Percentiles rank a stretch among this genome's conserved stretches.
Conservation (phyloP, 1,139 yeast genomes). For the Maudiozyma humilis region DNA sequence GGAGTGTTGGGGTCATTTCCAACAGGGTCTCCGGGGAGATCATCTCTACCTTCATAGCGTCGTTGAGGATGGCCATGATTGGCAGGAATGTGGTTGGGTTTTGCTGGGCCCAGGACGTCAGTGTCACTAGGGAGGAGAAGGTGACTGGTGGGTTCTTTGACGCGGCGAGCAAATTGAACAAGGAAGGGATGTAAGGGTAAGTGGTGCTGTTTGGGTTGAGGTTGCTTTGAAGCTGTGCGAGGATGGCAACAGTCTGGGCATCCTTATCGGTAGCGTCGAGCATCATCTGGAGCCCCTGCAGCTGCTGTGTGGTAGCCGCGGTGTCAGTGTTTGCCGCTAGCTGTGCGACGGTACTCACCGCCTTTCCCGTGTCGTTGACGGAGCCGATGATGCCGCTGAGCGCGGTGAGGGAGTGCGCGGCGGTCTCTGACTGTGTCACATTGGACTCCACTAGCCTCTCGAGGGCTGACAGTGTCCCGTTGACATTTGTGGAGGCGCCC, state of each 20-base stretch:
- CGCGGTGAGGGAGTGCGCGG: slow-evolving; percentile 20
- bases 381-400: slow-evolving; percentile 15
- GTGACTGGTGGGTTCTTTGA: slow-evolving; percentile 25
- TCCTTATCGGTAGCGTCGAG: slow-evolving; percentile 21
- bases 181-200: slow-evolving; percentile 18
- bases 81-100: slow-evolving; percentile 25
- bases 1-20: slow-evolving; percentile 22
- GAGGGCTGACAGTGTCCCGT: slow-evolving; percentile 18
- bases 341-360: slow-evolving; percentile 16
- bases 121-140: slow-evolving; percentile 22
- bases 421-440: slow-evolving; percentile 22
- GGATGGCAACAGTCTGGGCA: slow-evolving; percentile 17
- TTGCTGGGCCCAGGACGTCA: slow-evolving; percentile 26
- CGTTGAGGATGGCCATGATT: slow-evolving; percentile 18
- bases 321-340: slow-evolving; percentile 21
- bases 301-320: slow-evolving; percentile 20
- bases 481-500: slow-evolving; percentile 16
- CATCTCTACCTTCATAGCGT: slow-evolving; percentile 16
- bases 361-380: slow-evolving; percentile 17
- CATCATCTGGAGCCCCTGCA: slow-evolving; percentile 19
- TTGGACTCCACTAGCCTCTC: slow-evolving; percentile 18
- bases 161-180: slow-evolving; percentile 21
- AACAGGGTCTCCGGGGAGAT: slow-evolving; percentile 18
- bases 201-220: slow-evolving; percentile 16
- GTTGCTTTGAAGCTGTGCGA: slow-evolving; percentile 14